These are phyloP conservation scores for Chalciporus pseudorubinellus DNA, from an alignment of 768 basidiomycete genomes.

Conservation along the genomic window DNA sequence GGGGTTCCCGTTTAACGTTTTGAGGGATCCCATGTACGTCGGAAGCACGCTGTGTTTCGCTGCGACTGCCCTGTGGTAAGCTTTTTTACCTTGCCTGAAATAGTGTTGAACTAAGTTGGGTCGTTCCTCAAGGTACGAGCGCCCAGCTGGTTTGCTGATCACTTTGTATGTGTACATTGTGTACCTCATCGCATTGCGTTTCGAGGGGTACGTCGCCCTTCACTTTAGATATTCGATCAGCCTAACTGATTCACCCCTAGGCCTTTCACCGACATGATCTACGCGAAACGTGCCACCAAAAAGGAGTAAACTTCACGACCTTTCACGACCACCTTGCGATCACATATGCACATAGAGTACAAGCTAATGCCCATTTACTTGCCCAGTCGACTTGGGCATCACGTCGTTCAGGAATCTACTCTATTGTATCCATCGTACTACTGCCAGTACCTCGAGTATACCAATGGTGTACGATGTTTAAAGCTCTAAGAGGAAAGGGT, in stretches of 20 bases:
- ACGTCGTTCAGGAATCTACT: too few species aligned
- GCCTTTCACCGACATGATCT: conserved; percentile 83
- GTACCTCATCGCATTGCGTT: conserved; percentile 80
- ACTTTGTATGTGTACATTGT: conserved; percentile 79
- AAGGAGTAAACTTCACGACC: conserved; percentile 8
- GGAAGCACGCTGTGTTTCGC: conserved; percentile 90
- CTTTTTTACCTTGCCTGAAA: background rate
- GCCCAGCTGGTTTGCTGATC: conserved; percentile 80
- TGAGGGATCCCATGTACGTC: conserved; percentile 95
- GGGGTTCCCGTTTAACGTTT: conserved; percentile 94
- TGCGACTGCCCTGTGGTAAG: conserved; percentile 84
- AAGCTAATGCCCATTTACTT: too few species aligned
- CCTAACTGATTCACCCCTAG: conserved; percentile 30
- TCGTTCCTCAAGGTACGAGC: conserved; percentile 69
- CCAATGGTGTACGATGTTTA: background rate
- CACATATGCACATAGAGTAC: background rate
- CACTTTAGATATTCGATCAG: background rate
- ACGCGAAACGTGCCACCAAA: conserved; percentile 47
- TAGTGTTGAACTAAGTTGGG: background rate
- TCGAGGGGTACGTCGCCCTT: conserved; percentile 71
- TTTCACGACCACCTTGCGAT: background rate
- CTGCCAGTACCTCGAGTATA: background rate
- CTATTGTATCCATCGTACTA: background rate
- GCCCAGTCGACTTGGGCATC: too few species aligned
- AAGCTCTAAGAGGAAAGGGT: background rate